Evolutionary conservation across 2,329 filamentous ascomycete genomes (phyloP).

Genomic region (Lasiodiplodia hormozganensis): DNA sequence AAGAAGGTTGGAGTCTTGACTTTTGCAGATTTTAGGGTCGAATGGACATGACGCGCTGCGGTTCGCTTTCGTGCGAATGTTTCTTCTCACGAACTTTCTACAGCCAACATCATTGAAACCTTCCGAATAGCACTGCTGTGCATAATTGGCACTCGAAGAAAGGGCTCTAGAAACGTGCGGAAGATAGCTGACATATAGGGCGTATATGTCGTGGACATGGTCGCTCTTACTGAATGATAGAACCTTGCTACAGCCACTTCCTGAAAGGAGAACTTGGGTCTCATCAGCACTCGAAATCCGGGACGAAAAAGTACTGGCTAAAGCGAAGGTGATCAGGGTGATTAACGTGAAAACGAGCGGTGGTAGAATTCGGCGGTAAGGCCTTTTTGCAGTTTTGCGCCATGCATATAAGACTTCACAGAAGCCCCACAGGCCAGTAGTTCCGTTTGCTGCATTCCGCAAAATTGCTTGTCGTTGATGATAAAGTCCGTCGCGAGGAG

Average conservation of each 20-base stretch:
- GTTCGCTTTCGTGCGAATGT: constrained; percentile 19
- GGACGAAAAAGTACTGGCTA: constrained; percentile 7
- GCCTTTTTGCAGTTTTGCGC: neutral
- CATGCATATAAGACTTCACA: neutral
- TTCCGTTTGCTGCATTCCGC: neutral
- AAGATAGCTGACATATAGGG: neutral
- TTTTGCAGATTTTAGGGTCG: constrained; percentile 28
- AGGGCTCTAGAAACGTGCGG: neutral
- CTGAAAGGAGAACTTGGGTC: neutral
- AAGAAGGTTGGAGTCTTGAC: constrained; percentile 29
- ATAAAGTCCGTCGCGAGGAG: neutral
- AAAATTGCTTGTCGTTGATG: constrained; percentile 2
- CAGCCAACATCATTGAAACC: neutral
- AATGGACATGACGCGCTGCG: constrained; percentile 33
- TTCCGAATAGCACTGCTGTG: constrained; percentile 7
- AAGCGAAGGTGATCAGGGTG: neutral
- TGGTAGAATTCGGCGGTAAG: neutral
- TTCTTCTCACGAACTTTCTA: constrained; percentile 18
- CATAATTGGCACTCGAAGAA: neutral
- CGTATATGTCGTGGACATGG: neutral
- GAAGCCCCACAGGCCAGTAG: neutral
- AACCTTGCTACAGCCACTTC: neutral
- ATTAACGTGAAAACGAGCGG: neutral
- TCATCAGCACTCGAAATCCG: neutral
- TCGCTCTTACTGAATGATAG: neutral